Evolutionary conservation across 164 flowering plant genomes (phyloP).

Genomic region (Dillenia turbinata): DNA sequence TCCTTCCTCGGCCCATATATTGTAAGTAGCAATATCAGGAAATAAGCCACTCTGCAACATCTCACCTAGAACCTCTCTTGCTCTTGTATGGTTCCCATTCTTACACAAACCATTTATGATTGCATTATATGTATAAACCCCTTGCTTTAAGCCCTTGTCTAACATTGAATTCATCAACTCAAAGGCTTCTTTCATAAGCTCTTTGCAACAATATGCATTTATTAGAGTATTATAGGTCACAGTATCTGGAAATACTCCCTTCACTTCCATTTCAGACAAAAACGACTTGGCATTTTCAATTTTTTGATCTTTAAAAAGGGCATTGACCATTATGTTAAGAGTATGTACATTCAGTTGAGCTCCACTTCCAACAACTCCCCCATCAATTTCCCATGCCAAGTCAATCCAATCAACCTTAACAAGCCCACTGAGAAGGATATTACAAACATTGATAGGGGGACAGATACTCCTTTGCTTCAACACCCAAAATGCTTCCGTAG

Average conservation of each 20-base stretch:
- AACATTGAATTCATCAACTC: conserved; percentile 48
- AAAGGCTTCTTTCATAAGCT: conserved; percentile 57
- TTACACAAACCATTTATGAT: conserved; percentile 71
- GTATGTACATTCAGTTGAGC: conserved; percentile 65
- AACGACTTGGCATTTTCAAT: conserved; percentile 35
- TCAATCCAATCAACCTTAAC: conserved; percentile 79
- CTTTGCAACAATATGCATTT: conserved; percentile 51
- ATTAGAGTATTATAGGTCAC: conserved; percentile 80
- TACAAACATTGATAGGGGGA: conserved; percentile 69
- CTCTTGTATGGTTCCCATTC: conserved; percentile 43
- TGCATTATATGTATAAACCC: conserved; percentile 57
- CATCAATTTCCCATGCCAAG: conserved; percentile 70
- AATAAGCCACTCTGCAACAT: conserved; percentile 47
- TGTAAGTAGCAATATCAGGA: conserved; percentile 73
- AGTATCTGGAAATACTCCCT: conserved; percentile 57
- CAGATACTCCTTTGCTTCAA: conserved; percentile 43
- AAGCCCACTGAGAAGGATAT: conserved; percentile 78
- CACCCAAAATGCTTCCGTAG: conserved; percentile 52
- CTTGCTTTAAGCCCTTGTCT: conserved; percentile 52
- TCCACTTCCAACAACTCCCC: conserved; percentile 41
- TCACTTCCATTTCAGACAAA: conserved; percentile 55
- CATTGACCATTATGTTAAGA: conserved; percentile 81
- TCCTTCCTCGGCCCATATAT: conserved; percentile 52
- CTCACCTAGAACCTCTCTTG: conserved; percentile 52
- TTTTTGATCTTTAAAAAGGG: conserved; percentile 65